Evolutionary conservation across 2,329 filamentous ascomycete species (phyloP), one percentile per base, ranked within the genome.

Genomic region (Beauveria asiatica): DNA sequence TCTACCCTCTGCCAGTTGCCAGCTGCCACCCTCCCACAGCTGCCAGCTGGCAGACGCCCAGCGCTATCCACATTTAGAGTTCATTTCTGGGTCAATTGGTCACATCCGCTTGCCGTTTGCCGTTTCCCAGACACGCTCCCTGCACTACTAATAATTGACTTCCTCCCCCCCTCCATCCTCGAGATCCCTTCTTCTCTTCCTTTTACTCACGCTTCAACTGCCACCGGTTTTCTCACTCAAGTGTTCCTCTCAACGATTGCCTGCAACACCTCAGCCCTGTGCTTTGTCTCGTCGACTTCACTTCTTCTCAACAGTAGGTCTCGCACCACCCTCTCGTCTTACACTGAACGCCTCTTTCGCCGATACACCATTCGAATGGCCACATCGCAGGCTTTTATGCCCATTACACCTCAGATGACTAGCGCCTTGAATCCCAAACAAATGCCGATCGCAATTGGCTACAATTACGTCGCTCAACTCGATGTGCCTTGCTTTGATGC

Each of bases 141-240:
- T 50, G 55, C 55, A 58, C 37, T 58, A 58, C 56, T 58, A 58
- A 58, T 58, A 58, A 58, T 58, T 44, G 56, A 37, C 37, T n/a
- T 48, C 37, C 55, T 50, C 21, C 54, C 55, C 13, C 55, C 55
- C 55, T 25, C 56, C 56, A 42, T 49, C 37, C 23, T 50, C 45
- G 10, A 49, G 6, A 51, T 11, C n/a, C 11, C 46, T 19, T 44
- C 21, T 39, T 58, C 46, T 51, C 25, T 51, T 39, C n/a, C 23
- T 33, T 58, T 46, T 51, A 17, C n/a, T 51, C 56, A 58, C 56
- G 56, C 56, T 44, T 58, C 56, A 58, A 50, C 37, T 58, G 46
- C 46, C 46, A 51, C 56, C 44, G 56, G 56, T 21, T 44, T 50
- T 48, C n/a, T 30, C 46, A 21, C 56, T 58, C 46, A 44, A 58